Base-by-base conservation (phyloP, 2,329 filamentous ascomycete genomes). In the Kalmusia sp. region DNA sequence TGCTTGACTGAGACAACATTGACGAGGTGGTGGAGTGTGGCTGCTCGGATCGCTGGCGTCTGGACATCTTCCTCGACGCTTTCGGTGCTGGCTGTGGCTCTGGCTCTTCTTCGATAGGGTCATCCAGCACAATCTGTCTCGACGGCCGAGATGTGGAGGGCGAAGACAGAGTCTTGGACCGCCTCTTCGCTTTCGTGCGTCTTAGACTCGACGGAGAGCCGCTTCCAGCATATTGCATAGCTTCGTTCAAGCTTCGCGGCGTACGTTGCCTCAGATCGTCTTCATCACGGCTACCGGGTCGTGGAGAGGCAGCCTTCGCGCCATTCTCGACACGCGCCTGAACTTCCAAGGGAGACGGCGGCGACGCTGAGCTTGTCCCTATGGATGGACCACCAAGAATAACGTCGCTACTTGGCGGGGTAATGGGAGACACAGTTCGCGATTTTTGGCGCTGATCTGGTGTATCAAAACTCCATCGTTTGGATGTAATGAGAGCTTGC, bases 401-500 rank as follows among this genome's bases (percentile, higher is more conserved):
- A 33, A 38, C 33, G 30, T 77, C 77, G 49, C 68, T 74, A 52
- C 70, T 72, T 40, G 70, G 69, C 27, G 73, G 70, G 17, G 72
- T 74, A 37, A 69, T 67, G 17, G 72, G 70, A 41, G 72, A 72
- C 14, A 67, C 62, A 24, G 67, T 64, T 38, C 62, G 64, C n/a
- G 70, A 71, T 12, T 65, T 59, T 37, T 34, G 46, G 17, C 52
- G 62, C 45, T 62, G 66, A 19, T 71, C 67, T 39, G 71, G 68
- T 12, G 71, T 73, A 21, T 73, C 70, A 43, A 67, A 68, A 47
- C 71, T 72, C 76, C 79, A 82, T 52, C 73, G 72, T 54, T 77
- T 79, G 4, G 80, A 79, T 12, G 72, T 71, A n/a, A 76, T 68
- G 46, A 71, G 76, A 24, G 79, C 78, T 60, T 77, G 79, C 69